Conservation (phyloP, 2,329 filamentous ascomycete genomes). For the Colletotrichum australisinense region DNA sequence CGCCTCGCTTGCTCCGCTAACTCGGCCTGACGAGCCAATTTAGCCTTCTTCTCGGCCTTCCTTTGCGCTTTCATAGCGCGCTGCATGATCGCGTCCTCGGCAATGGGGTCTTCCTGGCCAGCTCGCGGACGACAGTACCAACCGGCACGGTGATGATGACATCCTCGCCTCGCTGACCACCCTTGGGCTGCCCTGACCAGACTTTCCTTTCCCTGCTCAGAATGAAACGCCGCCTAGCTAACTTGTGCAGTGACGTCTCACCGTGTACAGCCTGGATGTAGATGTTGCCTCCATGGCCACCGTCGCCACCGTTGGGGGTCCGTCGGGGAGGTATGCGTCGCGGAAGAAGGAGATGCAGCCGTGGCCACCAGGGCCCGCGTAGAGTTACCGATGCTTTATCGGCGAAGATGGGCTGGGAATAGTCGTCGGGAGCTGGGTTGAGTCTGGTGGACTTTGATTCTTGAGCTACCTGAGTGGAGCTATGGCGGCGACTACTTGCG, state of each 20-base stretch:
- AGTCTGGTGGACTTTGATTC: conserved; percentile 63
- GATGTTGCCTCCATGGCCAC: conserved; percentile 89
- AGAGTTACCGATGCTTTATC: conserved; percentile 83
- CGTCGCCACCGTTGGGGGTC: conserved; percentile 95
- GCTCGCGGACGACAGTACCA: conserved; percentile 88
- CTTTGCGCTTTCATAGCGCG: conserved; percentile 28
- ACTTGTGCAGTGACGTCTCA: conserved; percentile 93
- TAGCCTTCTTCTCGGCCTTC: conserved; percentile 27
- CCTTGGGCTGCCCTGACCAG: conserved; percentile 79
- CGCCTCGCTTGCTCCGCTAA: conserved; percentile 21
- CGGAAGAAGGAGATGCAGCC: conserved; percentile 95
- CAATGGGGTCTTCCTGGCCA: conserved; percentile 82
- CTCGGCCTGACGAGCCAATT: conserved; percentile 22
- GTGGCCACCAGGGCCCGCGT: conserved; percentile 85
- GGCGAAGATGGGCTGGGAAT: conserved; percentile 83
- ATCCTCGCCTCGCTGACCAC: conserved; percentile 87
- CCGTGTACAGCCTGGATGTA: conserved; percentile 94
- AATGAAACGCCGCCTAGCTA: conserved; percentile 80
- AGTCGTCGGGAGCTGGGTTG: conserved; percentile 87
- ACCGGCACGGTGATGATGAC: conserved; percentile 91
- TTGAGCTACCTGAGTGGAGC: conserved; percentile 35
- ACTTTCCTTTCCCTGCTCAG: conserved; percentile 81
- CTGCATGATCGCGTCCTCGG: conserved; percentile 65
- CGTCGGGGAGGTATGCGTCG: conserved; percentile 89
- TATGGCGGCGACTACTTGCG: conserved; percentile 26